These are phyloP conservation scores for Colletotrichum lentis DNA, from an alignment of 2,329 filamentous ascomycete species.

Conservation along the genomic window DNA sequence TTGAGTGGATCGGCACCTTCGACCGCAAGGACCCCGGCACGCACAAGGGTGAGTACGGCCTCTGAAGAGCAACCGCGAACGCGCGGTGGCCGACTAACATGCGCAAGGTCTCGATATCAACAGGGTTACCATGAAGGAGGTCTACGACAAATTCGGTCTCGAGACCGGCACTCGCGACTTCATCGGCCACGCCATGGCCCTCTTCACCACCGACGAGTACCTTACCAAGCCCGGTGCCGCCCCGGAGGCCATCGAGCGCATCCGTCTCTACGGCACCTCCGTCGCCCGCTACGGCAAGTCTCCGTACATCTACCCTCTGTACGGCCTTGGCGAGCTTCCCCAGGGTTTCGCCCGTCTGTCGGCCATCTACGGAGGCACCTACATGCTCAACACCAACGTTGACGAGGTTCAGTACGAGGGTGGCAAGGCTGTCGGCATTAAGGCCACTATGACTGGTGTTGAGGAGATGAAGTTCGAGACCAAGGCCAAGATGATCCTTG, in stretches of 20 bases:
- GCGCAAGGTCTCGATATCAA: slow-evolving; percentile 77
- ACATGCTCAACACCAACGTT: slow-evolving; percentile 97
- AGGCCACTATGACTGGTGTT: slow-evolving; percentile 92
- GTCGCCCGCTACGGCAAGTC: slow-evolving; percentile 98
- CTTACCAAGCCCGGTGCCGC: slow-evolving; percentile 76
- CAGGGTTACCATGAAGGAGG: slow-evolving; percentile 91
- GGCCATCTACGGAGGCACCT: slow-evolving; percentile 97
- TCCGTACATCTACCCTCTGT: slow-evolving; percentile 98
- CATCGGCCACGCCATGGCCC: slow-evolving; percentile 96
- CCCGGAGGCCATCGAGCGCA: slow-evolving; percentile 87
- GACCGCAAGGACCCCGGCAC: slow-evolving; percentile 81
- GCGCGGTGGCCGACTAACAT: slow-evolving; percentile 2
- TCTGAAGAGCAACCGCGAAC: background rate
- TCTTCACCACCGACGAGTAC: slow-evolving; percentile 91
- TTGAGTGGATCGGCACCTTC: slow-evolving; percentile 93
- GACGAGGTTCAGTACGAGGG: slow-evolving; percentile 88
- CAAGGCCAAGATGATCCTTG: slow-evolving; percentile 94
- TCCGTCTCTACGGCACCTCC: slow-evolving; percentile 95
- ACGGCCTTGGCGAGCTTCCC: slow-evolving; percentile 94
- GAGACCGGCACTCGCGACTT: slow-evolving; percentile 92
- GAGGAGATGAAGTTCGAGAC: slow-evolving; percentile 96
- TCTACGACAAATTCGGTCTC: slow-evolving; percentile 97
- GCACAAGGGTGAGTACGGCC: slow-evolving; percentile 77
- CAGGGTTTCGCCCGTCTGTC: slow-evolving; percentile 97
- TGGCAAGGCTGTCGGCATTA: slow-evolving; percentile 91